phyloP scores from a whole-genome alignment of 177 flowering plant species.

The Telopea speciosissima region DNA sequence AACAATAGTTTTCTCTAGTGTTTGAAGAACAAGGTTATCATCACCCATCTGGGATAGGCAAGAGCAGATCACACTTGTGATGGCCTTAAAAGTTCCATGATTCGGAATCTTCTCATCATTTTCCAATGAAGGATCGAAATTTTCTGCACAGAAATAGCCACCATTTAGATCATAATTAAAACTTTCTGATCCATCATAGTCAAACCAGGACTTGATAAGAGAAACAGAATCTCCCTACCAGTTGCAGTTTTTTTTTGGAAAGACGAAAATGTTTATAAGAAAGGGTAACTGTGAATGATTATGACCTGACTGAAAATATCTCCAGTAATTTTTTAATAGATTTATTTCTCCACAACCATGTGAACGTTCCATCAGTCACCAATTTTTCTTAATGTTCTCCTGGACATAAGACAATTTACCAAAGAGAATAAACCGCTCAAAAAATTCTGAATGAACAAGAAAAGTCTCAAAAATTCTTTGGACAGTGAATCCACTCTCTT shows the following conservation, averaged over 20 bases:
- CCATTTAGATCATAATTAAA: neutral
- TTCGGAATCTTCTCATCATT: slow-evolving; percentile 29
- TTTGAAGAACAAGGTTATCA: slow-evolving; percentile 42
- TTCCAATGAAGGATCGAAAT: slow-evolving; percentile 9
- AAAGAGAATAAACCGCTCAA: too few species aligned
- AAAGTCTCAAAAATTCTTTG: neutral
- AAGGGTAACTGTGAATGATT: neutral
- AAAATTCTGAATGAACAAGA: too few species aligned
- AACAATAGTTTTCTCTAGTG: slow-evolving; percentile 48
- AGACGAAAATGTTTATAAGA: too few species aligned
- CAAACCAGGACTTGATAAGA: neutral
- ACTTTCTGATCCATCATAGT: neutral
- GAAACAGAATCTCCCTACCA: neutral
- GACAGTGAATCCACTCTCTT: neutral
- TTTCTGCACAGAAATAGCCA: slow-evolving; percentile 32
- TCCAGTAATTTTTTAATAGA: neutral
- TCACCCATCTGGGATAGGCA: slow-evolving; percentile 69
- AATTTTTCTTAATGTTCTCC: neutral
- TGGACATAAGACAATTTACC: neutral
- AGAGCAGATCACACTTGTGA: slow-evolving; percentile 47
- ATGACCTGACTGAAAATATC: neutral
- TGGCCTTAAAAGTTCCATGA: slow-evolving; percentile 32
- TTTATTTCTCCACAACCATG: neutral
- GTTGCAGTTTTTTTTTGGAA: too few species aligned
- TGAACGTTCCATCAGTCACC: neutral